Evolutionary conservation across 164 flowering plant species (phyloP).

Genomic region (Cinnamomum chago): DNA sequence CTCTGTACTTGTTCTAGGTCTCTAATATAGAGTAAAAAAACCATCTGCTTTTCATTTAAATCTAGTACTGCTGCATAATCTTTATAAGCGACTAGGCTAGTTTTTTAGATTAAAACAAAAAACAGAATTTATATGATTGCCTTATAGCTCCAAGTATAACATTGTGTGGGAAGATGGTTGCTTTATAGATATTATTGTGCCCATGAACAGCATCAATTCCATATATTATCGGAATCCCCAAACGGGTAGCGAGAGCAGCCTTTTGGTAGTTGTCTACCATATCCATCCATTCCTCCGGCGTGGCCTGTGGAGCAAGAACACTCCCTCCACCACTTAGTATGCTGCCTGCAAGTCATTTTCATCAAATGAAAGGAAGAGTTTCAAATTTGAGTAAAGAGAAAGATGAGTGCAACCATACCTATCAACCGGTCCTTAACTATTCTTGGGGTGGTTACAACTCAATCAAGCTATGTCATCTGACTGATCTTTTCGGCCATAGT

Average conservation of each 20-base stretch:
- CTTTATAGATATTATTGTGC: slow-evolving; percentile 13
- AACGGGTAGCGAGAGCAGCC: slow-evolving; percentile 52
- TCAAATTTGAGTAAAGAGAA: neutral
- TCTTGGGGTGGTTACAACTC: slow-evolving; percentile 38
- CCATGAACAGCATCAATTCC: slow-evolving; percentile 17
- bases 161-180: slow-evolving; percentile 15
- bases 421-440: slow-evolving; percentile 47
- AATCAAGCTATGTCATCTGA: slow-evolving; percentile 67
- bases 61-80: neutral
- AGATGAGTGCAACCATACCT: slow-evolving; percentile 28
- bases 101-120: neutral
- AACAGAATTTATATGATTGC: neutral
- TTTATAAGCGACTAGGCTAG: neutral
- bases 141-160: slow-evolving; percentile 12
- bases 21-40: slow-evolving; percentile 19
- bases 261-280: slow-evolving; percentile 61
- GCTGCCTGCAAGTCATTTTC: slow-evolving; percentile 43
- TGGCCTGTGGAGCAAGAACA: slow-evolving; percentile 47
- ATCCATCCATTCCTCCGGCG: slow-evolving; percentile 47
- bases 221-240: slow-evolving; percentile 26
- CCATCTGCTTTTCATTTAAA: neutral
- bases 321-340: slow-evolving; percentile 78
- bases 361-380: neutral
- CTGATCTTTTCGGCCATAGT: slow-evolving; percentile 72
- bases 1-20: slow-evolving; percentile 53